These are phyloP conservation scores for Colletotrichum sp. DNA, from an alignment of 2,329 filamentous ascomycete genomes.

Conservation along the genomic window DNA sequence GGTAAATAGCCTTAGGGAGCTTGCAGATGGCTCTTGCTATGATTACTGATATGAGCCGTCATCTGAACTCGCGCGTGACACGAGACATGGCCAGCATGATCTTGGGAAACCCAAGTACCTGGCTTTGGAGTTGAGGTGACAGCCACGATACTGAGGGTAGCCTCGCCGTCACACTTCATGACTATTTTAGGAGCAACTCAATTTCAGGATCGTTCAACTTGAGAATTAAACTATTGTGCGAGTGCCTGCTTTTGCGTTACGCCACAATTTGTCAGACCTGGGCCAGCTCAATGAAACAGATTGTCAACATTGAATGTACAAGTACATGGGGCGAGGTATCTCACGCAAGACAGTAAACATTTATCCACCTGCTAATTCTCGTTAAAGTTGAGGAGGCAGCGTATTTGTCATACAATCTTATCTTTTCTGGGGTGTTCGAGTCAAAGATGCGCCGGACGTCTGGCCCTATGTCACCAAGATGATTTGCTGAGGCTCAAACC, in stretches of 20 bases:
- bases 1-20: not conserved
- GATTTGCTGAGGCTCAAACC: not conserved
- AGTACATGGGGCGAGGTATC: not conserved
- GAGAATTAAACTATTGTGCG: not conserved
- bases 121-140: not conserved
- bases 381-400: not conserved
- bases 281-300: not conserved
- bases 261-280: not conserved
- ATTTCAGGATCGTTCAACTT: not conserved
- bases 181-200: not conserved
- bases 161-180: not conserved
- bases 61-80: not conserved
- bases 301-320: not conserved
- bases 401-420: not conserved
- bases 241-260: not conserved
- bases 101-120: not conserved
- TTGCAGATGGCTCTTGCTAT: not conserved
- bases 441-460: not conserved
- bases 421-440: not conserved
- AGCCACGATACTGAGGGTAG: not conserved
- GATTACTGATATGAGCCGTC: not conserved
- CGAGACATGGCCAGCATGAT: not conserved
- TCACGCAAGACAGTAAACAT: not conserved
- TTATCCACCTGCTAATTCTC: accelerated
- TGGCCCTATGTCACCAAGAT: not conserved